Percentiles rank a stretch among this genome's conserved stretches.
phyloP scores from a whole-genome alignment of 257 asterid species.

The Solanum sitiens region DNA sequence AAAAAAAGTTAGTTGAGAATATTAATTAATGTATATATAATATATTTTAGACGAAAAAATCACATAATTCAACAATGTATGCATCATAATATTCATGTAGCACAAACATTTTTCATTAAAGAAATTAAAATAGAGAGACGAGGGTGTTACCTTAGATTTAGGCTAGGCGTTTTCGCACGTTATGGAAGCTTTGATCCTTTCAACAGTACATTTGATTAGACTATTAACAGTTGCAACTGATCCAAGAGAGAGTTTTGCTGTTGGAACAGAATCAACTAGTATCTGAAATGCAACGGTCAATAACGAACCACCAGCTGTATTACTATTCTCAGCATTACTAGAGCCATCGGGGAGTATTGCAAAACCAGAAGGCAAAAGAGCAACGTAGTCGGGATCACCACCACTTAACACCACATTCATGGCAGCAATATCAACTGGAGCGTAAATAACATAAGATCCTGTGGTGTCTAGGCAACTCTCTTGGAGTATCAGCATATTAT shows the following conservation, averaged over 20 bases:
- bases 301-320: constrained; percentile 29
- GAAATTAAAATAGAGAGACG: not conserved
- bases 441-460: constrained; percentile 42
- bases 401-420: constrained; percentile 46
- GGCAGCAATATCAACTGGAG: constrained; percentile 32
- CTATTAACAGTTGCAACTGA: constrained; percentile 48
- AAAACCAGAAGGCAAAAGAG: constrained; percentile 50
- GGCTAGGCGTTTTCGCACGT: constrained; percentile 14
- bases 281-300: constrained; percentile 52
- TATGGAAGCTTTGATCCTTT: constrained; percentile 38
- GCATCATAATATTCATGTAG: not conserved
- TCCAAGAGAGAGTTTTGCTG: constrained; percentile 42
- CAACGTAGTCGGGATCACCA: constrained; percentile 43
- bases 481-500: constrained; percentile 41
- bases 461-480: constrained; percentile 36
- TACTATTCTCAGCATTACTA: constrained; percentile 6
- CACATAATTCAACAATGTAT: not conserved
- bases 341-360: constrained; percentile 51
- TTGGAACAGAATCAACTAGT: constrained; percentile 45
- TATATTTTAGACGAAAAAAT: not conserved
- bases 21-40: not conserved
- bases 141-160: not conserved
- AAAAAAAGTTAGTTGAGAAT: not conserved
- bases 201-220: constrained; percentile 45
- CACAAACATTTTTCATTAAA: no score